Conservation (phyloP, 345 rosid genomes). For the Citropsis articulata region DNA sequence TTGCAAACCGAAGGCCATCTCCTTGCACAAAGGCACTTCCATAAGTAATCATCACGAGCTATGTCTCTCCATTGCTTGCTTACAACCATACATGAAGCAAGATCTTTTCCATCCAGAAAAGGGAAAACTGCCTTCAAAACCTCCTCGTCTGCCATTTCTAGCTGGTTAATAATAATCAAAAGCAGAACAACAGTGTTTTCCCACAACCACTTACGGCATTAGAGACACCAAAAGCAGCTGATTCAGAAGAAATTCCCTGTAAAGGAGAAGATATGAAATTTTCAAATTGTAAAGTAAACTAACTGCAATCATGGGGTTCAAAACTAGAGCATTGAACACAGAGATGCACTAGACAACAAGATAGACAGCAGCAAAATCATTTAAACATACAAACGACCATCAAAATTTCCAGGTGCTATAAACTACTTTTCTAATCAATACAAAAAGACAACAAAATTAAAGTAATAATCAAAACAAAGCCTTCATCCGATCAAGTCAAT, state of each 20-base stretch:
- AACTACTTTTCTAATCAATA: background rate
- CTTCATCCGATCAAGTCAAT: background rate
- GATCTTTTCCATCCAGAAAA: constrained; percentile 68
- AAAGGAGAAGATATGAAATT: background rate
- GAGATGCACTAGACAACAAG: background rate
- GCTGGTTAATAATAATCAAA: constrained; percentile 11
- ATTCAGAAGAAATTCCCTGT: constrained; percentile 9
- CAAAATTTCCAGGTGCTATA: background rate
- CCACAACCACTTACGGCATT: constrained; percentile 16
- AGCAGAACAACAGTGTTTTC: background rate
- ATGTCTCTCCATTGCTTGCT: constrained; percentile 77
- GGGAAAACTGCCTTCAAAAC: constrained; percentile 82
- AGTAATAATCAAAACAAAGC: background rate
- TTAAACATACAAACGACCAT: background rate
- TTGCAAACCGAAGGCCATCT: constrained; percentile 94
- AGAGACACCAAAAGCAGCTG: background rate
- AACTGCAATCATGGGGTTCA: background rate
- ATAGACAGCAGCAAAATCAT: background rate
- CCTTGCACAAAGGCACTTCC: constrained; percentile 84
- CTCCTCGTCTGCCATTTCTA: constrained; percentile 61
- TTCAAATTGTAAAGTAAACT: constrained; percentile 2
- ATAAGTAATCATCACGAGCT: constrained; percentile 82
- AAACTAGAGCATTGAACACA: background rate
- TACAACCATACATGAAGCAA: constrained; percentile 75
- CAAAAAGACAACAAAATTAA: background rate